Base-by-base conservation (phyloP, 176 grass and related monocot genomes). In the Chloris gayana region DNA sequence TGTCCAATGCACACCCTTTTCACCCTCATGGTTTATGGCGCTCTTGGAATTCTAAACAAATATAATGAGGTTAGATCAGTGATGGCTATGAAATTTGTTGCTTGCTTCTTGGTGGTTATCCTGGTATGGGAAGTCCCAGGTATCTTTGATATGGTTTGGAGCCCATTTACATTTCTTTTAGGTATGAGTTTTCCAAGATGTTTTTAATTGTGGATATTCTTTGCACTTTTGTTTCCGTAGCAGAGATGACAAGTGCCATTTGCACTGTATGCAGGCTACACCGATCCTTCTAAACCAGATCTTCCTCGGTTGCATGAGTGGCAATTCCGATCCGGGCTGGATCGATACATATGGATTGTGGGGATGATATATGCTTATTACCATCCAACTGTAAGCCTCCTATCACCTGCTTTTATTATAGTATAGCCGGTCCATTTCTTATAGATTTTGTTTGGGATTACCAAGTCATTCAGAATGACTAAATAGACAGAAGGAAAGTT, bases 361-460 rank as follows among this genome's bases (percentile, higher is more conserved):
- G 96, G 96, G 67, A 99, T 99, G 96, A 93, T 95, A 76, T 99
- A 99, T 91, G 96, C 96, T 51, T 99, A 95, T 87, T 91, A 88
- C 82, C 96, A 95, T 84, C 96, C 96, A 85, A 95, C 82, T 72
- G 96, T 99, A 91, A 86, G 86, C 84, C 79, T 64, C 21, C 14
- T 59, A 54, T 37, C 67, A 37, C 19, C 29, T 83, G 32, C 82
- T 88, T 85, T 61, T 83, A 74, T 32, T 64, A 14, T 72, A 14
- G 13, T 22, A 22, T 69, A 64, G 76, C 7, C 67, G 31, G 58
- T 47, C 32, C 62, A 37, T 69, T 65, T 54, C 54, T 54, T 75
- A 14, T 80, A 77, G 18, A 72, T 76, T 65, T 39, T 42, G 13
- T 65, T 39, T 42, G 13, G 77, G 29, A 73, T 37, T 18, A 38